Evolutionary conservation across 2,329 filamentous ascomycete species (phyloP), one percentile per base, ranked within the genome.

Genomic region (Septoria linicola): DNA sequence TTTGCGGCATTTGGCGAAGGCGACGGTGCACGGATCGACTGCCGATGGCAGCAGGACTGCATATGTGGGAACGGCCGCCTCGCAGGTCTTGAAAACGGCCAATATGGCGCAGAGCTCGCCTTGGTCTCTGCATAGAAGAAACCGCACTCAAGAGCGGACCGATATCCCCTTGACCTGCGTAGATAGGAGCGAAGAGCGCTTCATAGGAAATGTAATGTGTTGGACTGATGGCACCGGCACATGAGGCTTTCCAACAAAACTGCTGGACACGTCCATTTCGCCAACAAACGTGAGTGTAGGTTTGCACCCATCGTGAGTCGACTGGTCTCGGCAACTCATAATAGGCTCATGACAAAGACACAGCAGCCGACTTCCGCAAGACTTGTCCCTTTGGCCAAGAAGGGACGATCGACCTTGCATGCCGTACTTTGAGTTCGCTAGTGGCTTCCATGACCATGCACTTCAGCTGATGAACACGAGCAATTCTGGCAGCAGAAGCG

Each of bases 11-110:
- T 31, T 46, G n/a, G 42, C 32, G 31, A 21, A 41, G 16, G 41
- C 35, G 11, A 34, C 30, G 10, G 30, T 25, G 30, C 27, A 16
- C 17, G 39, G 11, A 23, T 40, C 32, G 39, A 32, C 44, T 48
- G 44, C 44, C 44, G 10, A 40, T 41, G 44, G 44, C 44, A 48
- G 44, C 44, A 48, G 44, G 36, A 48, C 36, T 48, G 44, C 44
- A 48, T 48, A 48, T 35, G 41, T 48, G 36, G 36, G 41, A 10
- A 48, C 36, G 44, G 44, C 27, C 32, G 32, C 11, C n/a, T n/a
- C 20, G 23, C 8, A 19, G 23, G 5, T 21, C 14, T 36, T 19
- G 34, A 16, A 16, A 14, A 16, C 8, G 11, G 17, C 34, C 34
- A 16, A 36, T 8, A 36, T 16, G 8, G 34, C 34, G n/a, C 1